Conservation (phyloP, 225 moss, liverwort and hornwort species). For the Ulota crispa region DNA sequence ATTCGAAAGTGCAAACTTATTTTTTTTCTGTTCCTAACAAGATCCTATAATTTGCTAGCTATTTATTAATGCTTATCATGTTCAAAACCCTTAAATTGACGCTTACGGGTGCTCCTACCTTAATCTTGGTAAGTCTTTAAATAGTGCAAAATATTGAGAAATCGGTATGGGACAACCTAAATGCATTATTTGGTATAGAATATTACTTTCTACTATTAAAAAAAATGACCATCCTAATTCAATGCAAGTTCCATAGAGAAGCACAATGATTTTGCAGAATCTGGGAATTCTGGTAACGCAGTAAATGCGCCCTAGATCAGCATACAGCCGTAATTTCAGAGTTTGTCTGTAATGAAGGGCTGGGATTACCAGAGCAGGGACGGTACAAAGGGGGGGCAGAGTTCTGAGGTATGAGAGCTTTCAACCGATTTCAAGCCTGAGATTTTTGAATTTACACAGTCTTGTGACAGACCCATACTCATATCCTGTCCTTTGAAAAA, state of each 20-base stretch:
- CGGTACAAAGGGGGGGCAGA: background rate
- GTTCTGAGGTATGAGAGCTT: background rate
- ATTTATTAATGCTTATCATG: too few relatives aligned
- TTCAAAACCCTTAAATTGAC: too few relatives aligned
- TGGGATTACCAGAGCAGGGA: background rate
- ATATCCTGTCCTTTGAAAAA: background rate
- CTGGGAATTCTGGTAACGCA: background rate
- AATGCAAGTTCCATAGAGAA: background rate
- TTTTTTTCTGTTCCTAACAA: too few relatives aligned
- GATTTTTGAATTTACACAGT: constrained; percentile 21
- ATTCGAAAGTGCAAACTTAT: too few relatives aligned
- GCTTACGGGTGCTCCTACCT: too few relatives aligned
- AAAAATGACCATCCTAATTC: background rate
- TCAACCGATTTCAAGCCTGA: background rate
- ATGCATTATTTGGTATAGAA: too few relatives aligned
- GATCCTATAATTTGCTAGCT: too few relatives aligned
- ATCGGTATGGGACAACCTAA: too few relatives aligned
- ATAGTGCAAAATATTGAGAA: too few relatives aligned
- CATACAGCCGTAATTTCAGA: background rate
- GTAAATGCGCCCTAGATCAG: background rate
- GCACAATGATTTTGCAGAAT: constrained; percentile 17
- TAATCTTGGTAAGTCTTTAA: too few relatives aligned
- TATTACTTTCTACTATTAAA: background rate
- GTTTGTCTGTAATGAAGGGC: background rate
- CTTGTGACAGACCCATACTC: constrained; percentile 13